Evolutionary conservation across 345 rosid species (phyloP).

Genomic region (Moricandia arvensis): DNA sequence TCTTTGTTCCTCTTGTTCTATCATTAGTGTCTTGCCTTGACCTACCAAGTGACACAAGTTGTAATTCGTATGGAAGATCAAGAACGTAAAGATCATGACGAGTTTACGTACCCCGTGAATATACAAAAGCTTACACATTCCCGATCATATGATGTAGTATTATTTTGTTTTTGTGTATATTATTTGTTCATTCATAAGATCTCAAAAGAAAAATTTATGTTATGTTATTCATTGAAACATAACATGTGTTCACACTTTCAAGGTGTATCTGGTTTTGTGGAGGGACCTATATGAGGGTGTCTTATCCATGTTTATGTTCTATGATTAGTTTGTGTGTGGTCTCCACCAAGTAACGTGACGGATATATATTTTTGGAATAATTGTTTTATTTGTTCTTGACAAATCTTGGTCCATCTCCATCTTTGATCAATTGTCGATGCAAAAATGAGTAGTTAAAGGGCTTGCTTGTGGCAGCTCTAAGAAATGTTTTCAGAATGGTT

Average conservation of each 20-base stretch:
- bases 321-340: slow-evolving; percentile 15
- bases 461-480: no score
- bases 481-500: no score
- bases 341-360: slow-evolving; percentile 22
- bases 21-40: not conserved
- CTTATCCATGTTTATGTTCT: slow-evolving; percentile 15
- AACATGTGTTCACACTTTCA: slow-evolving; percentile 13
- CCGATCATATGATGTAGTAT: not conserved
- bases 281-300: slow-evolving; percentile 3
- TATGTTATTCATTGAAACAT: not conserved
- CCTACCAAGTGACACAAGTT: slow-evolving; percentile 6
- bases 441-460: not conserved
- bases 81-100: not conserved
- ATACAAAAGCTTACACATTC: slow-evolving; percentile 12
- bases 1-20: slow-evolving; percentile 6
- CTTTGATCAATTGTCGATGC: not conserved
- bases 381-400: not conserved
- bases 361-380: not conserved
- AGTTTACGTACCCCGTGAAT: slow-evolving; percentile 15
- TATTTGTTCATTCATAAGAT: not conserved
- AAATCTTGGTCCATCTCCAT: not conserved
- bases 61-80: not conserved
- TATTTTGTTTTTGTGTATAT: not conserved
- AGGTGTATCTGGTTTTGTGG: not conserved
- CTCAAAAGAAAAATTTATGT: not conserved